Conservation (phyloP, 495 filamentous ascomycete species). For the Aspergillus bertholletiae region DNA sequence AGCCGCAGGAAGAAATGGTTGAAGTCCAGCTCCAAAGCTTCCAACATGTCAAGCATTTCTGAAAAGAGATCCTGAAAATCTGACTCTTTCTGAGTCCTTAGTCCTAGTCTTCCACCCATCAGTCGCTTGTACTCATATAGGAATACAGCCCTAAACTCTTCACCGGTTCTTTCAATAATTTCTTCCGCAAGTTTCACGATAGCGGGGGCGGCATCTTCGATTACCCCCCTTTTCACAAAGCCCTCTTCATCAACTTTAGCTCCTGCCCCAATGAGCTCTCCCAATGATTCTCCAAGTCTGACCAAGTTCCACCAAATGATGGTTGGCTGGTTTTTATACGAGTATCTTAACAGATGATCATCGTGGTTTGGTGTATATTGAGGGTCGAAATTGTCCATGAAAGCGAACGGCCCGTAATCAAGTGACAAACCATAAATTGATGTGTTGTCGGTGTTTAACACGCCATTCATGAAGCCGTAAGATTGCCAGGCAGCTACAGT, state of each 20-base stretch:
- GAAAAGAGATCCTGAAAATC: conserved; percentile 80
- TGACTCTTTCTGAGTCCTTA: conserved; percentile 56
- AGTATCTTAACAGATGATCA: conserved; percentile 80
- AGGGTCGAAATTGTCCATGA: conserved; percentile 94
- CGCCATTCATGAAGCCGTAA: conserved; percentile 97
- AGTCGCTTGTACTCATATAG: conserved; percentile 78
- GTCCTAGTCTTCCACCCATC: conserved; percentile 74
- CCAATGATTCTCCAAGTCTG: conserved; percentile 83
- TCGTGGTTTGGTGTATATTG: conserved; percentile 96
- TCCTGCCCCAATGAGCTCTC: conserved; percentile 80
- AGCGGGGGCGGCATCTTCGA: conserved; percentile 59
- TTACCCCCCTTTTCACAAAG: conserved; percentile 70
- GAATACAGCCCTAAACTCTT: conserved; percentile 86
- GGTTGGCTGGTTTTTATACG: conserved; percentile 88
- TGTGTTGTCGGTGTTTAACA: conserved; percentile 95
- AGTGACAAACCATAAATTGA: conserved; percentile 83
- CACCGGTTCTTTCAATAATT: conserved; percentile 70
- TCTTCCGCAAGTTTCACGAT: conserved; percentile 76
- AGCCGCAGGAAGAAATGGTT: conserved; percentile 86
- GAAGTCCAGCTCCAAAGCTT: conserved; percentile 80
- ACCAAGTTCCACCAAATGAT: conserved; percentile 99
- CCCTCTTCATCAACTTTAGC: conserved; percentile 58
- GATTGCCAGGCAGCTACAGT: conserved; percentile 95
- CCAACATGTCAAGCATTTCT: conserved; percentile 76
- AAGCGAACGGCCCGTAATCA: conserved; percentile 95